Evolutionary conservation across 257 asterid genomes (phyloP).

Genomic region (Solanum peruvianum): DNA sequence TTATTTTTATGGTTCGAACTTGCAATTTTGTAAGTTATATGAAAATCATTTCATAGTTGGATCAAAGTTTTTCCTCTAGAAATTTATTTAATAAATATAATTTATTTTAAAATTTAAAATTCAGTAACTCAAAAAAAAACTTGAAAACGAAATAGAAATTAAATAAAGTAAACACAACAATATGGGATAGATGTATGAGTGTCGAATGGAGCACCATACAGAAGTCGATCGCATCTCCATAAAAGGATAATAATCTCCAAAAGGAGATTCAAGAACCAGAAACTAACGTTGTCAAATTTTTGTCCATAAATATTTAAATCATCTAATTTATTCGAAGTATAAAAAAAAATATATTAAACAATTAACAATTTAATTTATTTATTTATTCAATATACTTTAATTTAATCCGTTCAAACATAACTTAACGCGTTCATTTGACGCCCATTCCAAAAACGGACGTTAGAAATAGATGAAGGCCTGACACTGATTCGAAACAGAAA

Average conservation of each 20-base stretch:
- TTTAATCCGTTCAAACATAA: background rate
- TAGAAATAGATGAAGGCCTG: background rate
- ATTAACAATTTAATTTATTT: background rate
- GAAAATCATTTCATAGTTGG: background rate
- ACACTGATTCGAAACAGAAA: constrained; percentile 1
- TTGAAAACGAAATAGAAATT: background rate
- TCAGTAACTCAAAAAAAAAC: background rate
- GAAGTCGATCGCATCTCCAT: constrained; percentile 17
- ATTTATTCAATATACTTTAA: background rate
- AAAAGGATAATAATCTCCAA: constrained; percentile 4
- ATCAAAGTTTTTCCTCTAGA: background rate
- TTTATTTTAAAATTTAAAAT: background rate
- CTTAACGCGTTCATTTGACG: background rate
- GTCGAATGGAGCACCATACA: constrained; percentile 27
- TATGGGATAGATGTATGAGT: constrained; percentile 4
- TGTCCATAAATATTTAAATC: background rate
- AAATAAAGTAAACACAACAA: constrained; percentile 2
- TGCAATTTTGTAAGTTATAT: background rate
- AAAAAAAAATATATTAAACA: too few species aligned
- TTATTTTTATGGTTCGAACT: background rate
- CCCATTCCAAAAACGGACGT: background rate
- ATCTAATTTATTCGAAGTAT: background rate
- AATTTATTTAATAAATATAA: background rate
- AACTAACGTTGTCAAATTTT: background rate
- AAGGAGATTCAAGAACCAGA: constrained; percentile 5